A percentile compares a stretch with the other conserved stretches of the same genome.
phyloP scores from a whole-genome alignment of 306 rosid genomes.

The Prunus fruticosa region DNA sequence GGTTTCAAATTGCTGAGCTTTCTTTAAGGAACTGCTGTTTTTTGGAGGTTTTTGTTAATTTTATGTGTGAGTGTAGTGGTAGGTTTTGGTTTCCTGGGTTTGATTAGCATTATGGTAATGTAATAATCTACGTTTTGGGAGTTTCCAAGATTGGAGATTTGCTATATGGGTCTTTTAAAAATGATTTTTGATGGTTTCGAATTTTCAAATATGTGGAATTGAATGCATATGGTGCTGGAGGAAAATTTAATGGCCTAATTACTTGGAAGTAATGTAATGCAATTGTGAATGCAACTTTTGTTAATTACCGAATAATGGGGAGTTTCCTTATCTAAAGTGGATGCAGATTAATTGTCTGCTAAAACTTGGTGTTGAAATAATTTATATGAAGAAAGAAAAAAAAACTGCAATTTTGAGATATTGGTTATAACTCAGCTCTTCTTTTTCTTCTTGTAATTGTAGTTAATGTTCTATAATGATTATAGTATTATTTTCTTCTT shows the following conservation, averaged over 20 bases:
- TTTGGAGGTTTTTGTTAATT: not conserved
- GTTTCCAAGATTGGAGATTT: not conserved
- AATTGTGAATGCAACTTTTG: not conserved
- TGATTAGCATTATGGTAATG: not conserved
- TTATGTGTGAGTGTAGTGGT: not conserved
- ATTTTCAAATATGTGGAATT: not conserved
- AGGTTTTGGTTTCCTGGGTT: not conserved
- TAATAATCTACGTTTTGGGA: not conserved
- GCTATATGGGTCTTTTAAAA: not conserved
- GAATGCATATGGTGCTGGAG: conserved; percentile 2
- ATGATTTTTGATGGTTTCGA: not conserved
- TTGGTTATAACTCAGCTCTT: not conserved
- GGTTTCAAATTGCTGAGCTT: not conserved
- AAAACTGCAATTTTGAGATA: not conserved
- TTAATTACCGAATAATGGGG: not conserved
- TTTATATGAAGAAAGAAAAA: not conserved
- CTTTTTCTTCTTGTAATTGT: not conserved
- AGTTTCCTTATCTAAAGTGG: not conserved
- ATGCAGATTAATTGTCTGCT: not conserved
- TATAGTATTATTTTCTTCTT: conserved; percentile 4
- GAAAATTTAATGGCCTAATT: too few relatives aligned
- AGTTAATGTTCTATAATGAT: not conserved
- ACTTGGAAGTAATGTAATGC: not conserved
- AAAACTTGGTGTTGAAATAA: not conserved
- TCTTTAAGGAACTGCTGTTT: not conserved